Evolutionary conservation across 1,284 basidiomycete species (phyloP).

Genomic region (Retiboletus flavoniger): DNA sequence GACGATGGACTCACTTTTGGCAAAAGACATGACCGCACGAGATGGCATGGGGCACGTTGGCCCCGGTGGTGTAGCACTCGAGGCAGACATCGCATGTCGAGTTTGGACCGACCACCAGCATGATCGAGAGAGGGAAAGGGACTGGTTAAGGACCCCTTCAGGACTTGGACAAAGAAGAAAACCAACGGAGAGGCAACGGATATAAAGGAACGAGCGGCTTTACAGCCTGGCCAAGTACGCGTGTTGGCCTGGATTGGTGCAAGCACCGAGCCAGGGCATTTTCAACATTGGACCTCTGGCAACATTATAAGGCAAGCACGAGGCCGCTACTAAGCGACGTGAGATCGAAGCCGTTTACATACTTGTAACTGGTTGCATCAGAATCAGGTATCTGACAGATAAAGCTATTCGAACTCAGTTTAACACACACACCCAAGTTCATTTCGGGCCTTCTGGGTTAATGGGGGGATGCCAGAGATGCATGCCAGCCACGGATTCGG

Average conservation of each 20-base stretch:
- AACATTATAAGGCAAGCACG: conserved; percentile 36
- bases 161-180: conserved; percentile 2
- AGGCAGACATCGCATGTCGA: conserved; percentile 51
- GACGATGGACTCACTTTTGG: conserved; percentile 28
- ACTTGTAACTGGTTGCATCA: conserved; percentile 15
- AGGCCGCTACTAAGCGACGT: conserved; percentile 35
- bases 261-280: conserved; percentile 22
- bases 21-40: conserved; percentile 49
- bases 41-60: conserved; percentile 42
- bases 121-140: conserved; percentile 30
- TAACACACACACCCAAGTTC: conserved; percentile 13
- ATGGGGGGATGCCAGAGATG: conserved; percentile 12
- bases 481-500: conserved; percentile 7
- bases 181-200: conserved; percentile 10
- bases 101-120: conserved; percentile 46
- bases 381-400: conserved; percentile 15
- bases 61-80: conserved; percentile 40
- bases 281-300: conserved; percentile 21
- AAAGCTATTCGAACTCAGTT: conserved; percentile 25
- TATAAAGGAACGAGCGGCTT: conserved; percentile 29
- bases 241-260: conserved; percentile 29
- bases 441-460: conserved; percentile 32
- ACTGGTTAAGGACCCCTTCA: conserved; percentile 36
- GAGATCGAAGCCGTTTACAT: conserved; percentile 29
- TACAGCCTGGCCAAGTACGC: conserved; percentile 32